phyloP scores from a whole-genome alignment of 169 alveolate genomes.

The Plasmodium gonderi region DNA sequence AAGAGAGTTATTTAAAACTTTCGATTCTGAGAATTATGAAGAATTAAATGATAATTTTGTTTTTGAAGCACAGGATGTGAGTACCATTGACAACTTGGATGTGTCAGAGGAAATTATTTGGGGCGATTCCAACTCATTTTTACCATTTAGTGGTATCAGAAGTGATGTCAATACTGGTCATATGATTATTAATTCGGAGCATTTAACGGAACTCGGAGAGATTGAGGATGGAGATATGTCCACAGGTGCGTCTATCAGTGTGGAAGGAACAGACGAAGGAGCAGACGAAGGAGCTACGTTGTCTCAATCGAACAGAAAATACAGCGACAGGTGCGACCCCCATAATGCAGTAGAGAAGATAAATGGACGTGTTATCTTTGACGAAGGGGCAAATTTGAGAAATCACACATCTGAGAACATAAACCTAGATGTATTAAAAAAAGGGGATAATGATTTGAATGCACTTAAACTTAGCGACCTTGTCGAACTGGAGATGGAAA shows the following conservation, averaged over 20 bases:
- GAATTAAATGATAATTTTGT: constrained; percentile 85
- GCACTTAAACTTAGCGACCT: constrained; percentile 43
- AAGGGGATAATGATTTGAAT: background rate
- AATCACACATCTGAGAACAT: background rate
- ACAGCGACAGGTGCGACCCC: background rate
- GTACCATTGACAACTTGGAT: constrained; percentile 53
- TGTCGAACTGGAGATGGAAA: constrained; percentile 5
- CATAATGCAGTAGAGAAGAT: too few relatives aligned
- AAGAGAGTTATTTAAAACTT: constrained; percentile 79
- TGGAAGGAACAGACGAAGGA: background rate
- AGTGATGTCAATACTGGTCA: background rate
- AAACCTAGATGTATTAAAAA: background rate
- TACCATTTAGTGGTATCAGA: too few relatives aligned
- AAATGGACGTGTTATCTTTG: background rate
- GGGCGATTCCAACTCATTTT: constrained; percentile 79
- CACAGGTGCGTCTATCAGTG: background rate
- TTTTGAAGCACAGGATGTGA: constrained; percentile 78
- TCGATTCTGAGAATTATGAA: constrained; percentile 78
- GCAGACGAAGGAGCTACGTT: background rate
- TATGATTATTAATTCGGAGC: background rate
- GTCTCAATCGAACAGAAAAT: background rate
- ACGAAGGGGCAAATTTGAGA: background rate
- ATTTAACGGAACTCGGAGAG: background rate
- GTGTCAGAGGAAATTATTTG: constrained; percentile 76
- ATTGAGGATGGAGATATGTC: background rate